Evolutionary conservation across 768 basidiomycete species (phyloP), one percentile per base, ranked within the genome.

Genomic region (Lyophyllum semitale): DNA sequence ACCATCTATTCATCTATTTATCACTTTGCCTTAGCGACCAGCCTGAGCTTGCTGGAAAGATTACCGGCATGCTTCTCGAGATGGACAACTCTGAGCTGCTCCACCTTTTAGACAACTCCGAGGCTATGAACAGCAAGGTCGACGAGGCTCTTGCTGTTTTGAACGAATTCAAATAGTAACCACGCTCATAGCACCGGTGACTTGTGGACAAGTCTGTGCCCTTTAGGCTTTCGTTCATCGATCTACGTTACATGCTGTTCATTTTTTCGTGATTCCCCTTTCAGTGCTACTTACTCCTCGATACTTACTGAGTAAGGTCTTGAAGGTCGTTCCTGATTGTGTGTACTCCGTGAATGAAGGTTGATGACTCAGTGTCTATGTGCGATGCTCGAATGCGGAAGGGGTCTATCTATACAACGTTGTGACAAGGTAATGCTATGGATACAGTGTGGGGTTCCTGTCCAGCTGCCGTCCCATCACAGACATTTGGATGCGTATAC

Each of bases 1-100:
- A 17, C 23, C 54, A 23, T 54, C 43, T 62, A 42, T 50, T 45
- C 53, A 26, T 54, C 55, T 20, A 45, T 42, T 51, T 23, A 60
- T 48, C 25, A 23, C 53, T 18, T 46, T 55, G 15, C 9, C 38
- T 44, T 68, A 93, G 88, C 22, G 70, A 87, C 54, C 88, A 98
- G 65, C 93, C 95, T 54, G 95, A 96, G 20, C 79, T 97, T 68
- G 95, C 97, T 61, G 97, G 97, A 58, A 98, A 98, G 83, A 97
- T 98, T 72, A 98, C 95, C 41, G 95, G 94, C 53, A 98, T 98
- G 95, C 80, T 98, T 67, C 84, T 98, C 60, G 95, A 99, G 84
- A 98, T 99, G 96, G 95, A 98, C 73, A 96, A 96, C 76, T 68
- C 81, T 45, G 97, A 98, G 74, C 81, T 99, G 48, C 76, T 98